Base-by-base conservation (phyloP, 2,329 filamentous ascomycete species). In the Trichoderma sp. region DNA sequence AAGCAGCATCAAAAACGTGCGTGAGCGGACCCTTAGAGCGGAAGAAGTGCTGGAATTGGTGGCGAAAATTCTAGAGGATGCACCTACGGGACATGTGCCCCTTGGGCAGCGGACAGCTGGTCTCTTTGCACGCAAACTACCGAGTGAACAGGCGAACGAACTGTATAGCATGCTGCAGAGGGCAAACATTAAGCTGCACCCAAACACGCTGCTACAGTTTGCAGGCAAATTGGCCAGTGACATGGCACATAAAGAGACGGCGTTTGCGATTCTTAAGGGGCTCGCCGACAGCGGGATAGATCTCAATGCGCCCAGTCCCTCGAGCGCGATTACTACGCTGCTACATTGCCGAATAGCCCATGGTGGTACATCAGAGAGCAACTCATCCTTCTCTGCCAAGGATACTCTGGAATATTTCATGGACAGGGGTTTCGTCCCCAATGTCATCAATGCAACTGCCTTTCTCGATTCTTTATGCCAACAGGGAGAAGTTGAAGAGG, bases 391-490 rank as follows among this genome's bases (percentile, higher is more conserved):
- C 65, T 80, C 80, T 6, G 81, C 81, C 14, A 81, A 81, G 59
- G 77, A 80, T 27, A 81, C 82, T 11, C 79, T 85, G 24, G 78
- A 83, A 60, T 79, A 77, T 62, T 86, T 95, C 68, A 82, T 93
- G 12, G 84, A 88, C 24, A 83, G 88, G n/a, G 93, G 92, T 2
- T 84, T 93, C 65, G 85, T 86, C 24, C 90, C 93, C 29, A 93
- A 94, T 77, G 83, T 90, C 16, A 85, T 91, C 75, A 88, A 88
- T 12, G 90, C 93, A 80, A 93, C 93, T 18, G 87, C 93, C 62
- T 85, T 95, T 75, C 89, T 98, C 73, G 88, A 91, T 53, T 94
- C 94, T 75, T 91, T 95, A 18, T 90, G 93, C 79, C 86, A 91
- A 75, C 89, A 80, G 9, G 82, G 81, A 9, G 80, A 85, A 45